Evolutionary conservation across 495 filamentous ascomycete species (phyloP).

Genomic region (Wilcoxina mikolae): DNA sequence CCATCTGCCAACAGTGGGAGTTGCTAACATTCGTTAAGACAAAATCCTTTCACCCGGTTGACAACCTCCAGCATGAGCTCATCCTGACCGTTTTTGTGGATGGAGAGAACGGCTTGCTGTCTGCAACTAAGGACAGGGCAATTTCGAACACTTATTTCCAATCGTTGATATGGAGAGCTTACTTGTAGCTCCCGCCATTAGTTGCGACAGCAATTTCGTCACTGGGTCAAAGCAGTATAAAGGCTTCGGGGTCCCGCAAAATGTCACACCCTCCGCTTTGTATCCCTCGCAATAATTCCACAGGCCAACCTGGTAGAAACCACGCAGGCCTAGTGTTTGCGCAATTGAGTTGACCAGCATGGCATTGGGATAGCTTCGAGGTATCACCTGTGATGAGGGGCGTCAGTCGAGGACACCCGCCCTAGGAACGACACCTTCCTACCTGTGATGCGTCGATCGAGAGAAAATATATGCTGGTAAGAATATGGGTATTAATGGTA

Average conservation of each 20-base stretch:
- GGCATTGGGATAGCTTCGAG: constrained; percentile 56
- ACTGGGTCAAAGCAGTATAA: constrained; percentile 90
- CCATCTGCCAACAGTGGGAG: not conserved
- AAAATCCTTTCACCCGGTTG: too few relatives aligned
- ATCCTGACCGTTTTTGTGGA: not conserved
- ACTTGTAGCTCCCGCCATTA: constrained; percentile 68
- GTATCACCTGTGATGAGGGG: constrained; percentile 43
- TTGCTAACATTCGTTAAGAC: too few relatives aligned
- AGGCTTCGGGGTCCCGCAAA: constrained; percentile 49
- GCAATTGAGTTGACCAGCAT: constrained; percentile 73
- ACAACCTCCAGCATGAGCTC: too few relatives aligned
- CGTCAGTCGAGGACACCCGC: constrained; percentile 11
- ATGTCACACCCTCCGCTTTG: constrained; percentile 51
- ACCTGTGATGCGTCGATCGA: constrained; percentile 36
- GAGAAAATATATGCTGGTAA: constrained; percentile 63
- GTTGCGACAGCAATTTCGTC: constrained; percentile 56
- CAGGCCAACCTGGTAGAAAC: constrained; percentile 85
- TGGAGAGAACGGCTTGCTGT: not conserved
- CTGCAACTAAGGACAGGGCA: not conserved
- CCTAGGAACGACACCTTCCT: not conserved
- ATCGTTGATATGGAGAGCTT: constrained; percentile 24
- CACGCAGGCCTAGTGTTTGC: constrained; percentile 73
- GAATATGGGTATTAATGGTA: not conserved
- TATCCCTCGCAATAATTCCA: constrained; percentile 89
- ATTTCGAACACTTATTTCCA: not conserved